phyloP scores from a whole-genome alignment of 495 filamentous ascomycete species.

The Acidiella bohemica region DNA sequence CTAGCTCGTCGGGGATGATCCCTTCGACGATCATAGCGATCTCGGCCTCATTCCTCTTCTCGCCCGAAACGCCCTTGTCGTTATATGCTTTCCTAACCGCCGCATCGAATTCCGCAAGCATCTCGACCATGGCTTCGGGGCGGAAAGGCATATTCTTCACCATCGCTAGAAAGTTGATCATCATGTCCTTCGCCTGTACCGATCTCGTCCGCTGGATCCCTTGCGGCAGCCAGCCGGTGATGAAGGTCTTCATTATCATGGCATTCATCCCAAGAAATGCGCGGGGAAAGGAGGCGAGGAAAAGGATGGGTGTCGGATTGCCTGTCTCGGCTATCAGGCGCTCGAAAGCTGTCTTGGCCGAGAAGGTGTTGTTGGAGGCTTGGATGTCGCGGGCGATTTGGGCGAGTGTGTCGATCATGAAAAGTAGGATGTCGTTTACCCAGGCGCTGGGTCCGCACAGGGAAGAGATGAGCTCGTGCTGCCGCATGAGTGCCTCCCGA shows the following conservation, averaged over 20 bases:
- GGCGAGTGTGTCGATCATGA: slow-evolving; percentile 6
- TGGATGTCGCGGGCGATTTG: not conserved
- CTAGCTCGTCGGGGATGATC: slow-evolving; percentile 5
- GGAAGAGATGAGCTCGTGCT: slow-evolving; percentile 1
- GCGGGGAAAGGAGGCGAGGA: slow-evolving; percentile 14
- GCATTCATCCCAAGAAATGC: slow-evolving; percentile 6
- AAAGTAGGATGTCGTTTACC: slow-evolving; percentile 4
- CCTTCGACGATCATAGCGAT: slow-evolving; percentile 4
- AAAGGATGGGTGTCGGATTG: slow-evolving; percentile 6
- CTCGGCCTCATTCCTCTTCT: slow-evolving; percentile 11
- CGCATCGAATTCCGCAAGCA: slow-evolving; percentile 12
- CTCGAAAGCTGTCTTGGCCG: not conserved
- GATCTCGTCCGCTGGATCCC: not conserved
- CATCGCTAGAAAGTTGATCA: slow-evolving; percentile 1
- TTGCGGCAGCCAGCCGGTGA: slow-evolving; percentile 23
- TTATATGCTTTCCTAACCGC: slow-evolving; percentile 12
- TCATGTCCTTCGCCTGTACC: not conserved
- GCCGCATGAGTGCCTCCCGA: not conserved
- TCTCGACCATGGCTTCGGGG: not conserved
- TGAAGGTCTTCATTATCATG: not conserved
- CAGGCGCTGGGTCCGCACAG: slow-evolving; percentile 6
- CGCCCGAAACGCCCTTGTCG: not conserved
- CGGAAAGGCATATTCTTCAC: slow-evolving; percentile 6
- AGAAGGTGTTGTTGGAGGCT: not conserved
- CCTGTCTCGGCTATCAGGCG: not conserved